Conservation (phyloP, 1,139 yeast genomes). For the Zhuliangozyma blackwelliae region DNA sequence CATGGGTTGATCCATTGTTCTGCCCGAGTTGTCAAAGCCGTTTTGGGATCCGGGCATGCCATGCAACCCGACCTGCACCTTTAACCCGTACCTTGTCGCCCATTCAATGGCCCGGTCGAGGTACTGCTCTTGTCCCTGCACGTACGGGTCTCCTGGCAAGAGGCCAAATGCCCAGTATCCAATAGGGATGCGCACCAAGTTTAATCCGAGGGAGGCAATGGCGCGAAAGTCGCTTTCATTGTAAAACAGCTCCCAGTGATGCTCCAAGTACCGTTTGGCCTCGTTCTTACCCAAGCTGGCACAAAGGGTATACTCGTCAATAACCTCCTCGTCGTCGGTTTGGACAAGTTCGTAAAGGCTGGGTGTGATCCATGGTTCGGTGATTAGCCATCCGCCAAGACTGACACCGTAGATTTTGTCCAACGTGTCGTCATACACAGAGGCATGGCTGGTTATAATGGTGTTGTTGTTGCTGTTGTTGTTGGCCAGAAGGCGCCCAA, state of each 20-base stretch:
- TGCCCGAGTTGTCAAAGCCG: conserved; percentile 26
- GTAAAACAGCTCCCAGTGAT: conserved; percentile 20
- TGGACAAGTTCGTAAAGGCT: conserved; percentile 14
- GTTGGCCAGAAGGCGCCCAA: too few species aligned
- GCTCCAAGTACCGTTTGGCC: conserved; percentile 10
- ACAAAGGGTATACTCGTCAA: conserved; percentile 19
- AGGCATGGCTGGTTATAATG: conserved; percentile 1
- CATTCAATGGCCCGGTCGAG: conserved; percentile 21
- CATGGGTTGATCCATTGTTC: conserved; percentile 10
- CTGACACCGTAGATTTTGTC: conserved; percentile 18
- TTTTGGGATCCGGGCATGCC: conserved; percentile 29
- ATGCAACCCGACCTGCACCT: conserved; percentile 21
- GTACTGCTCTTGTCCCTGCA: conserved; percentile 21
- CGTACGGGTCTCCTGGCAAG: conserved; percentile 18
- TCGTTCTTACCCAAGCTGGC: conserved; percentile 12
- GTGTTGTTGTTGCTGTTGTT: not conserved
- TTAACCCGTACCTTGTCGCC: conserved; percentile 15
- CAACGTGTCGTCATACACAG: conserved; percentile 3
- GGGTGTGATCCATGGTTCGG: conserved; percentile 28
- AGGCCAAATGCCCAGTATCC: conserved; percentile 26
- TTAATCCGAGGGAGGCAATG: conserved; percentile 17
- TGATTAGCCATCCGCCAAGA: conserved; percentile 25
- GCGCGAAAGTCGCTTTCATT: conserved; percentile 17
- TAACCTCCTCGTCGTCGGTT: conserved; percentile 11
- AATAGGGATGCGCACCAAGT: conserved; percentile 21